Conservation (phyloP, 805 yeast species). For the Kodamaea nitidulidarum region DNA sequence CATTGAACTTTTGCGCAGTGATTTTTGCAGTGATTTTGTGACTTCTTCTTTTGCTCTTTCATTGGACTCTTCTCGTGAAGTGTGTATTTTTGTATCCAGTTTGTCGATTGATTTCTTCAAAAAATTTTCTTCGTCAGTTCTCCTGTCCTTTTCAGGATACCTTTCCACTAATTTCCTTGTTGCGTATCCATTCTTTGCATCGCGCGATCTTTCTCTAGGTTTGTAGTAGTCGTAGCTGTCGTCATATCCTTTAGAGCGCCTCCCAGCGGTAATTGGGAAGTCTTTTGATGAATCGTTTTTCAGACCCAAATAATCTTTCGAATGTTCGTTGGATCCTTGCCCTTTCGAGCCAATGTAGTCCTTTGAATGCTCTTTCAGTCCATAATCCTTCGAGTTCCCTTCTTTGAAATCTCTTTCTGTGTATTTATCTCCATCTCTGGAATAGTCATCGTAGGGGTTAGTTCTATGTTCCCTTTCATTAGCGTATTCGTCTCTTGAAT, state of each 20-base stretch:
- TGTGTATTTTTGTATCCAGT: background rate
- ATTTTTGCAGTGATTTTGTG: background rate
- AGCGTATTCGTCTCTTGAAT: background rate
- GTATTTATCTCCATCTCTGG: background rate
- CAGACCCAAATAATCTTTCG: background rate
- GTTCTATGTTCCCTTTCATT: background rate
- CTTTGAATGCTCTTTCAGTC: background rate
- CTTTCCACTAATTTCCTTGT: background rate
- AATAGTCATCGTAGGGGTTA: background rate
- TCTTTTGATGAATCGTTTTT: background rate
- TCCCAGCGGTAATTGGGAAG: background rate
- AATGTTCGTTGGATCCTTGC: background rate
- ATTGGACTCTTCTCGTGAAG: background rate
- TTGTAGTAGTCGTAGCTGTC: slow-evolving; percentile 1
- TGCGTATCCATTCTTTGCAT: background rate
- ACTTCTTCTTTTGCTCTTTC: background rate
- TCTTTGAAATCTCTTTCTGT: background rate
- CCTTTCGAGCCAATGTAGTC: background rate
- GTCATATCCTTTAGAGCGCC: background rate
- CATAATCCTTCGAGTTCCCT: background rate
- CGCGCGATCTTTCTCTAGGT: background rate
- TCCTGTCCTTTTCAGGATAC: background rate
- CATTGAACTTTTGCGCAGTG: background rate
- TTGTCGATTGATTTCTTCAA: no score
- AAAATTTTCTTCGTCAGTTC: no score